Conservation (phyloP, 75 land plant genomes). For the Pseudotsuga menziesii region DNA sequence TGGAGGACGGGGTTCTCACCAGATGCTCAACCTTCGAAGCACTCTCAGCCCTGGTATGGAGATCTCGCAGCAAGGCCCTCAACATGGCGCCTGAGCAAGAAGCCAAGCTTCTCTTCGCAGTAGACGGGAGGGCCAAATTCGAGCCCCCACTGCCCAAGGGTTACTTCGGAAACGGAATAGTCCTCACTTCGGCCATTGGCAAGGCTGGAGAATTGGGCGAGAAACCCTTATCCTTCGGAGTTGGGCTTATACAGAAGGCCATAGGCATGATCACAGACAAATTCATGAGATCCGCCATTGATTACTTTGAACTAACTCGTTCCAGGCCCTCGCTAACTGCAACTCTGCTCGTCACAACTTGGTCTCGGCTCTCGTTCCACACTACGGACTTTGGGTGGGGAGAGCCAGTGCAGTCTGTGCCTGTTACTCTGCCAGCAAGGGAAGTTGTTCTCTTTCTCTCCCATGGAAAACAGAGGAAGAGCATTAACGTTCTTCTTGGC, state of each 20-base stretch:
- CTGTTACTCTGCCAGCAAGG: constrained; percentile 77
- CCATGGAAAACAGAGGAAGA: constrained; percentile 63
- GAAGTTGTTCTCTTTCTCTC: constrained; percentile 75
- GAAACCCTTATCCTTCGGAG: constrained; percentile 50
- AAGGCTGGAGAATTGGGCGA: constrained; percentile 46
- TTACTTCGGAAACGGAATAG: constrained; percentile 82
- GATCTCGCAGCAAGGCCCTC: constrained; percentile 45
- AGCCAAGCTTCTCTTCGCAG: constrained; percentile 82
- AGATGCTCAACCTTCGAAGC: constrained; percentile 84
- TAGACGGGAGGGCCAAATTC: constrained; percentile 64
- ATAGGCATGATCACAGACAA: constrained; percentile 57
- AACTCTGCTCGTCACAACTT: constrained; percentile 73
- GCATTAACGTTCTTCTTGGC: constrained; percentile 63
- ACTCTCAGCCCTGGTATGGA: constrained; percentile 74
- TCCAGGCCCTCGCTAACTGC: constrained; percentile 62
- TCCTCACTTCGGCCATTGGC: constrained; percentile 52
- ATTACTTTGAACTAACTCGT: constrained; percentile 73
- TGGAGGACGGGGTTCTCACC: constrained; percentile 45
- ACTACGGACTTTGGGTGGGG: constrained; percentile 95
- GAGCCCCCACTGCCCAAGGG: constrained; percentile 66
- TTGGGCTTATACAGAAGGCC: constrained; percentile 65
- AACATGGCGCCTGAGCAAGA: constrained; percentile 47
- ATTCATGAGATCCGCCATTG: constrained; percentile 82
- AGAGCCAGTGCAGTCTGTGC: constrained; percentile 61
- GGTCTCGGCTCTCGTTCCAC: constrained; percentile 80